Evolutionary conservation across 1,139 yeast genomes (phyloP).

Genomic region (Hansenula sp.): DNA sequence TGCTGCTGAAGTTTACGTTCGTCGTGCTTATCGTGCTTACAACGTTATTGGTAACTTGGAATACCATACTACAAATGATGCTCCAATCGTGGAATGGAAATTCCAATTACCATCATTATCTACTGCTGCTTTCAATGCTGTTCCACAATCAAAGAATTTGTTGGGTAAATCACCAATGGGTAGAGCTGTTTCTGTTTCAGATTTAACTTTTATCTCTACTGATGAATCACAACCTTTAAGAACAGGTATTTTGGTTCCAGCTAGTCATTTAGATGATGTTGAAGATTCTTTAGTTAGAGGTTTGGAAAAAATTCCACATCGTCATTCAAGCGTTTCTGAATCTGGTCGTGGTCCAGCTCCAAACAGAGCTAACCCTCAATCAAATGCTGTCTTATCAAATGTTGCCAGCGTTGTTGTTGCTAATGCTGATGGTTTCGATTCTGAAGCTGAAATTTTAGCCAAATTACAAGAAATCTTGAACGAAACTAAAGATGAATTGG

Average conservation of each 20-base stretch:
- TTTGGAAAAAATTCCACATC: constrained; percentile 60
- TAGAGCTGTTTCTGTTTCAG: constrained; percentile 90
- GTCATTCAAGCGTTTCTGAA: constrained; percentile 26
- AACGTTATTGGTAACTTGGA: constrained; percentile 74
- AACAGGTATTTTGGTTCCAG: constrained; percentile 84
- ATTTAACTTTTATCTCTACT: constrained; percentile 79
- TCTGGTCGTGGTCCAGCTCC: constrained; percentile 35
- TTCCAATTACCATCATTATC: constrained; percentile 89
- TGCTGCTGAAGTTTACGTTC: constrained; percentile 92
- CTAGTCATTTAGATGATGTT: constrained; percentile 80
- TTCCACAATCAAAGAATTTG: constrained; percentile 46
- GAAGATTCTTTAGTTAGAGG: constrained; percentile 80
- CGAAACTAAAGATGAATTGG: constrained; percentile 66
- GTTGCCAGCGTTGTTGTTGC: constrained; percentile 78
- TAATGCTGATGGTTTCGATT: constrained; percentile 66
- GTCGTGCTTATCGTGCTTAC: constrained; percentile 97
- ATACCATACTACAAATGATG: constrained; percentile 51
- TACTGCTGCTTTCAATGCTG: constrained; percentile 66
- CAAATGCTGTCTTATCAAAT: constrained; percentile 49
- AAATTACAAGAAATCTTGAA: constrained; percentile 63
- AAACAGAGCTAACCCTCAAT: constrained; percentile 35
- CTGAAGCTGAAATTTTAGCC: constrained; percentile 64
- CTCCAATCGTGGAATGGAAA: constrained; percentile 80
- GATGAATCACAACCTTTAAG: constrained; percentile 59
- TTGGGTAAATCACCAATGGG: constrained; percentile 46